Evolutionary conservation across 805 yeast species (phyloP).

Genomic region (Jamesozyma gamospora): DNA sequence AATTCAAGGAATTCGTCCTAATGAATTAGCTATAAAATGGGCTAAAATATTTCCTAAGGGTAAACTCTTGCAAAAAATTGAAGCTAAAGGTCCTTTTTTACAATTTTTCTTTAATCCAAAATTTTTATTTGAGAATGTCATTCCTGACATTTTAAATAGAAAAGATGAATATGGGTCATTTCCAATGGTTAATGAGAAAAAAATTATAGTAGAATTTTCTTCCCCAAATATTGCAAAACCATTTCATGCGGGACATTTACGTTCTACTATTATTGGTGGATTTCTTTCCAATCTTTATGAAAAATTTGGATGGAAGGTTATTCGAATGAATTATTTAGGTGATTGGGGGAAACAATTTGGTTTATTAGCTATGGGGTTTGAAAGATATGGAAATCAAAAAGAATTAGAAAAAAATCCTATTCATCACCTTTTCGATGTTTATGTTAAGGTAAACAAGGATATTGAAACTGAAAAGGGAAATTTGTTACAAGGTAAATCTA

Average conservation of each 20-base stretch:
- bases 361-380: conserved; percentile 83
- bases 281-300: conserved; percentile 84
- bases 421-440: conserved; percentile 86
- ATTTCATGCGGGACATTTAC: conserved; percentile 96
- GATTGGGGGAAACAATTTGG: conserved; percentile 99
- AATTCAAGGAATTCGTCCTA: conserved; percentile 70
- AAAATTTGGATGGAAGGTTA: conserved; percentile 80
- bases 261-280: conserved; percentile 96
- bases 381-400: conserved; percentile 72
- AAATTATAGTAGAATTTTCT: conserved; percentile 74
- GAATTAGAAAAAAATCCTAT: conserved; percentile 68
- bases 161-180: conserved; percentile 56
- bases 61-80: conserved; percentile 54
- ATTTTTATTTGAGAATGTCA: conserved; percentile 54
- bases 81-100: conserved; percentile 79
- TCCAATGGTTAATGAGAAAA: conserved; percentile 64
- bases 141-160: conserved; percentile 58
- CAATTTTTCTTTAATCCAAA: conserved; percentile 74
- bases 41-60: conserved; percentile 66
- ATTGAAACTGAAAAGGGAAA: conserved; percentile 46
- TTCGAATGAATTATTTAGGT: conserved; percentile 86
- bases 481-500: conserved; percentile 36
- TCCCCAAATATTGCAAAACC: conserved; percentile 98
- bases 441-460: conserved; percentile 76
- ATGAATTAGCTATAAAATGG: conserved; percentile 64